These are phyloP conservation scores for Plasmodium coatneyi DNA, from an alignment of 169 alveolate genomes.

Conservation along the genomic window DNA sequence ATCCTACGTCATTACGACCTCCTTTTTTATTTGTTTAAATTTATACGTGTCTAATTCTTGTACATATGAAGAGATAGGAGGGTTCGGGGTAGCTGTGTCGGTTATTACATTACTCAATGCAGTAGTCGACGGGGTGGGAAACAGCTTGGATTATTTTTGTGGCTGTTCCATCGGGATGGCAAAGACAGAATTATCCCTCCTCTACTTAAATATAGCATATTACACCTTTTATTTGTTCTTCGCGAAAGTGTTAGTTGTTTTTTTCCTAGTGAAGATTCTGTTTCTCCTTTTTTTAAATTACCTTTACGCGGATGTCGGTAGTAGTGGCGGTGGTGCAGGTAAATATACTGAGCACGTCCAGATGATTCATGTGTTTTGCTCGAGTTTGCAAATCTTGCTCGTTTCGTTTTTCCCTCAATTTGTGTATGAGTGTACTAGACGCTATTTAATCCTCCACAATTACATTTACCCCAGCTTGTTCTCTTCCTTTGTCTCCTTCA, in stretches of 20 bases:
- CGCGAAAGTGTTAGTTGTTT: neutral
- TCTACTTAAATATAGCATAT: slow-evolving; percentile 25
- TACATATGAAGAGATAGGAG: slow-evolving; percentile 42
- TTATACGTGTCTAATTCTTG: slow-evolving; percentile 12
- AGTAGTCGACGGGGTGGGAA: slow-evolving; percentile 18
- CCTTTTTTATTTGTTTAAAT: slow-evolving; percentile 36
- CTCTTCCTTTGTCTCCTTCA: slow-evolving; percentile 32
- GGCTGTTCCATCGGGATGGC: slow-evolving; percentile 15
- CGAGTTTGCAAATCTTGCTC: slow-evolving; percentile 14
- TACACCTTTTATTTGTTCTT: slow-evolving; percentile 12
- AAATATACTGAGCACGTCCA: neutral
- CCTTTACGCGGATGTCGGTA: neutral
- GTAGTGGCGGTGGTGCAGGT: neutral
- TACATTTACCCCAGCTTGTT: slow-evolving; percentile 26
- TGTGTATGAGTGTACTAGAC: slow-evolving; percentile 18
- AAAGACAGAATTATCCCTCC: neutral
- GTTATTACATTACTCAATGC: slow-evolving; percentile 1
- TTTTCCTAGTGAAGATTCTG: neutral
- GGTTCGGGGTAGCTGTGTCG: slow-evolving; percentile 26
- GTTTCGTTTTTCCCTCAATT: slow-evolving; percentile 31
- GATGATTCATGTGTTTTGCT: slow-evolving; percentile 7
- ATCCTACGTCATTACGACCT: slow-evolving; percentile 33
- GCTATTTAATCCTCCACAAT: slow-evolving; percentile 34
- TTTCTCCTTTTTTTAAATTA: neutral
- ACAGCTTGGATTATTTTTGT: slow-evolving; percentile 42